A percentile compares a stretch with the other conserved stretches of the same genome.
These are phyloP conservation scores for Amyloporia xantha DNA, from an alignment of 768 basidiomycete species.

Conservation along the genomic window DNA sequence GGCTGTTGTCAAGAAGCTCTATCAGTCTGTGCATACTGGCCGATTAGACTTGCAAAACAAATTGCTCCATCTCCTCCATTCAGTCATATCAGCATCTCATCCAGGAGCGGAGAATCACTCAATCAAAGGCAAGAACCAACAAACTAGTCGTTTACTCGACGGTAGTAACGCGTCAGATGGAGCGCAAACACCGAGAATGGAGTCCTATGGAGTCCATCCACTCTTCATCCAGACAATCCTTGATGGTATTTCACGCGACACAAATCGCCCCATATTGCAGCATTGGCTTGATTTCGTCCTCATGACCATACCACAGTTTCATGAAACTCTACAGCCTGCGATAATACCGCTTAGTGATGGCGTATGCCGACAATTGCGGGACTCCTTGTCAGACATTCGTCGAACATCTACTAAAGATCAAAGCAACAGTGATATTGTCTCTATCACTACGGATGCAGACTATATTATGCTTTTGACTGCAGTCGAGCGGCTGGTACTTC, in stretches of 20 bases:
- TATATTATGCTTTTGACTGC: conserved; percentile 79
- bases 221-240: conserved; percentile 72
- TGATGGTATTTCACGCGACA: conserved; percentile 64
- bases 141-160: not conserved
- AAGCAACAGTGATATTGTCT: conserved; percentile 36
- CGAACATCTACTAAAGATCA: conserved; percentile 32
- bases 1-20: conserved; percentile 69
- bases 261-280: conserved; percentile 78
- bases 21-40: conserved; percentile 57
- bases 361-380: conserved; percentile 62
- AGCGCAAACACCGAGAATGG: conserved; percentile 20
- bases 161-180: not conserved
- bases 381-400: conserved; percentile 48
- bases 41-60: conserved; percentile 89
- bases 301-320: conserved; percentile 84
- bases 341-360: conserved; percentile 75
- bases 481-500: conserved; percentile 72
- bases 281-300: conserved; percentile 97
- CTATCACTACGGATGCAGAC: conserved; percentile 68
- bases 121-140: not conserved
- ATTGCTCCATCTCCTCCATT: conserved; percentile 85
- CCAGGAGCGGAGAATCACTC: conserved; percentile 24
- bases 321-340: conserved; percentile 57
- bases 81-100: conserved; percentile 64
- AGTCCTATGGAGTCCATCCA: conserved; percentile 52